These are phyloP conservation scores for Globisporangium echinulatum DNA, from an alignment of 352 stramenopile species.

Conservation along the genomic window DNA sequence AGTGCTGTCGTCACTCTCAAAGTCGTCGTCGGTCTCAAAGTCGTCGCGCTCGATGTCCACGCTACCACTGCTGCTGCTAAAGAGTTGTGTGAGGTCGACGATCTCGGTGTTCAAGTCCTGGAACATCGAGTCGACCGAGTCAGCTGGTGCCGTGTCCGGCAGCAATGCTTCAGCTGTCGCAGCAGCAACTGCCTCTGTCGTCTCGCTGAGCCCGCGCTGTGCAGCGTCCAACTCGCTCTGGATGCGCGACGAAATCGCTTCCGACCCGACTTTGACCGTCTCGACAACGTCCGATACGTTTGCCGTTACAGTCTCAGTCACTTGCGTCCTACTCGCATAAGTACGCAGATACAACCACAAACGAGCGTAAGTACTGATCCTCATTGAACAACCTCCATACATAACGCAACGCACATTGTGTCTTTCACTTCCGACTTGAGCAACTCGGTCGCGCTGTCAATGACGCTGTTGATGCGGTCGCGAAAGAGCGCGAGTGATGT, in stretches of 20 bases:
- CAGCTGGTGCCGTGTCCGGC: background rate
- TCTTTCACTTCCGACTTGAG: slow-evolving; percentile 41
- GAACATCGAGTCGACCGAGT: slow-evolving; percentile 12
- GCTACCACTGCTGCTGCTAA: background rate
- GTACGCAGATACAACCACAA: no score
- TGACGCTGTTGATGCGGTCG: slow-evolving; percentile 40
- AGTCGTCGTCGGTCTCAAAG: slow-evolving; percentile 2
- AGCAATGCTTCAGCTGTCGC: slow-evolving; percentile 5
- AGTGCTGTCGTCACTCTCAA: background rate
- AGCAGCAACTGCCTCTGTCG: slow-evolving; percentile 15
- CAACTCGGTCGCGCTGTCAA: slow-evolving; percentile 34
- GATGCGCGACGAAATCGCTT: slow-evolving; percentile 31
- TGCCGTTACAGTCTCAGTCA: slow-evolving; percentile 43
- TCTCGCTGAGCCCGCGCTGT: slow-evolving; percentile 19
- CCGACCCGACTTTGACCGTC: slow-evolving; percentile 50
- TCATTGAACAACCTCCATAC: no score
- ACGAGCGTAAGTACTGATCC: no score
- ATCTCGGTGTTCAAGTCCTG: slow-evolving; percentile 13
- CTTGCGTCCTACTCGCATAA: slow-evolving; percentile 26
- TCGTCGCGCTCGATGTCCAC: background rate
- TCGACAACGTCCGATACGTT: slow-evolving; percentile 53
- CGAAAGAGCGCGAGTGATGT: slow-evolving; percentile 33
- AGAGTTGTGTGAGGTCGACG: slow-evolving; percentile 11
- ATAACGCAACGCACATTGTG: slow-evolving; percentile 38
- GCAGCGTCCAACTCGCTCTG: slow-evolving; percentile 43